Evolutionary conservation across 208 protist species (phyloP).

Genomic region (Leishmania guyanensis): DNA sequence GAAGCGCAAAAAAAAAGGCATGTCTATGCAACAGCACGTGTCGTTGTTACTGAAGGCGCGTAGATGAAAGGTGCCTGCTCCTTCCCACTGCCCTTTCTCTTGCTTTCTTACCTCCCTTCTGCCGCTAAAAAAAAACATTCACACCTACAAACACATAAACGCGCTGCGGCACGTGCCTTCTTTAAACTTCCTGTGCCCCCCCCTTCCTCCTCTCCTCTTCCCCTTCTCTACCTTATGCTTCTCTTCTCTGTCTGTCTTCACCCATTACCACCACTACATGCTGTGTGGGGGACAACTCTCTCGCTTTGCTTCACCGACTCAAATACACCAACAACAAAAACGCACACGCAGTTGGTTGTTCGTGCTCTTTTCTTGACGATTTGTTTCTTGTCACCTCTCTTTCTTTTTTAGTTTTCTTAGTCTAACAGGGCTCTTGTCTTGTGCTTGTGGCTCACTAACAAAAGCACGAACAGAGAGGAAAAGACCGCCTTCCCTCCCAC

Average conservation of each 20-base stretch:
- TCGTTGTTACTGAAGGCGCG: not conserved
- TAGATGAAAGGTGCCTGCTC: not conserved
- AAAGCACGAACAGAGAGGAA: not conserved
- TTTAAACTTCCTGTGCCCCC: not conserved
- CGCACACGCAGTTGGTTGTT: constrained; percentile 5
- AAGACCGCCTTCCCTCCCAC: not conserved
- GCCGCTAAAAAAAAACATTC: not conserved
- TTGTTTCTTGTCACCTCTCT: constrained; percentile 5
- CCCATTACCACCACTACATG: not conserved
- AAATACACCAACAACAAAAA: not conserved
- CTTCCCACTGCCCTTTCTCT: not conserved
- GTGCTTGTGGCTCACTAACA: not conserved
- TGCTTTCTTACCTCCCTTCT: not conserved
- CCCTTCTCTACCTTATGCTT: not conserved
- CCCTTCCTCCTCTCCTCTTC: not conserved
- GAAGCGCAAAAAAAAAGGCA: not conserved
- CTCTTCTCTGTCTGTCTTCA: not conserved
- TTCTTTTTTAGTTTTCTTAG: not conserved
- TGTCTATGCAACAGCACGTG: not conserved
- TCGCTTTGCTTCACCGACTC: not conserved
- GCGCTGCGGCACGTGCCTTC: not conserved
- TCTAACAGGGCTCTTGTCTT: not conserved
- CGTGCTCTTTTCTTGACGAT: not conserved
- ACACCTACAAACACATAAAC: not conserved
- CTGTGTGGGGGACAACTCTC: not conserved